Evolutionary conservation across 129 eudicot genomes (phyloP), one percentile per base, ranked within the genome.

Genomic region (Rutidosis leptorrhynchoides): DNA sequence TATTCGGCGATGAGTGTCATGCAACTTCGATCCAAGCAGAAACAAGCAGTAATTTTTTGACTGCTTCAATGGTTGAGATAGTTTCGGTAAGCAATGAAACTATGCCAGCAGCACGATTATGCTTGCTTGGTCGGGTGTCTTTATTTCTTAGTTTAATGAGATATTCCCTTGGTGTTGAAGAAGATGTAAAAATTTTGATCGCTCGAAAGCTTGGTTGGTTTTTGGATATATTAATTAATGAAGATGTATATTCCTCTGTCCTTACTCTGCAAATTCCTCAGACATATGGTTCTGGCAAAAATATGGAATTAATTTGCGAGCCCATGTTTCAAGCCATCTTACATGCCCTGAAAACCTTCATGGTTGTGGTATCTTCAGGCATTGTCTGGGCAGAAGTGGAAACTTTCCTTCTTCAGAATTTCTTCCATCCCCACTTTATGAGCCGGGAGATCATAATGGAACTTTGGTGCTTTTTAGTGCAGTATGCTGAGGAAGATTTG

Each of bases 391-490:
- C 54, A 49, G 94, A 81, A 75, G 51, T 80, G 11, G 78, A 85
- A 58, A 70, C 68, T 6, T 88, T 88, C 75, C 83, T 92, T 32
- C 83, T 92, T 24, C 85, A 83, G 60, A 92, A 92, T 62, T 32
- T 83, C 43, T 53, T 88, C 79, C 96, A 92, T 76, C 89, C 91
- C 19, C 98, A 92, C 54, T 77, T 80, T 74, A 90, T 92, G 62
- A 88, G 96, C 57, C 59, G 81, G 85, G 95, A 92, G 49, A 78
- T 92, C 49, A 71, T 83, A 58, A 78, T 82, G 77, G 96, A 92
- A 62, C 96, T 92, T 48, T 85, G 90, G 84, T 85, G 90, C 74
- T 92, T 85, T 65, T 61, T 88, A 67, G 46, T 88, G 46, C 83
- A 95, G 19, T 84, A 88, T 80, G 90, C 95, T 29, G 98, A 88